Evolutionary conservation across 768 basidiomycete species (phyloP), one percentile per base, ranked within the genome.

Genomic region (Boletus reticulatus): DNA sequence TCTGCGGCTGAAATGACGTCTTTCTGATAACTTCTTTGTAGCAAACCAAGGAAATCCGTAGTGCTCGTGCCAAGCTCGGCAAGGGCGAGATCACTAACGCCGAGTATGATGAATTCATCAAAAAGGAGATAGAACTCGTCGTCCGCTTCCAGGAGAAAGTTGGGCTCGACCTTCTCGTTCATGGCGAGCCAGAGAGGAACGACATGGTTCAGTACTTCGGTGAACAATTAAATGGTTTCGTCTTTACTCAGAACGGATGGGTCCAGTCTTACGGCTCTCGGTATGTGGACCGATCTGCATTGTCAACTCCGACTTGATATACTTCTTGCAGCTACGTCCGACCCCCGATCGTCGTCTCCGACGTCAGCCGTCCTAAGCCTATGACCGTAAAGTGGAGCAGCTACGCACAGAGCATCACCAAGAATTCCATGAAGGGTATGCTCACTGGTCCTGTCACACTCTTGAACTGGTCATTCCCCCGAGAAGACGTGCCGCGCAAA

Each of bases 151-250:
- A 99, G 76, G 96, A 98, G 81, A 86, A 84, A 75, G 83, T 94
- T 62, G 96, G 92, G 62, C 87, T 99, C 64, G 97, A 99, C 76
- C 83, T 99, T 55, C 83, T 98, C 65, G 97, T 99, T 58, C 97
- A 99, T 75, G 97, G 97, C 68, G 97, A 99, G 76, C 91, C 96
- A 51, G 96, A 99, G 80, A 86, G 96, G 67, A 98, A 98, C 73
- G 96, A 98, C 83, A 98, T 98, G 96, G 95, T 97, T 60, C 95
- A 98, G 78, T 99, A 99, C 85, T 99, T 98, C 65, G 97, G 97
- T 62, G 97, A 99, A 76, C 90, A 86, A 71, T 81, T 99, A 60
- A 78, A 83, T 48, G 97, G 97, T 62, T 98, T 99, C 71, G 92
- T 91, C 74, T 99, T 99, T 79, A 98, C 97, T 59, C 92, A 96